Evolutionary conservation across 1,284 basidiomycete species (phyloP).

Genomic region (Pseudozyma thailandica): DNA sequence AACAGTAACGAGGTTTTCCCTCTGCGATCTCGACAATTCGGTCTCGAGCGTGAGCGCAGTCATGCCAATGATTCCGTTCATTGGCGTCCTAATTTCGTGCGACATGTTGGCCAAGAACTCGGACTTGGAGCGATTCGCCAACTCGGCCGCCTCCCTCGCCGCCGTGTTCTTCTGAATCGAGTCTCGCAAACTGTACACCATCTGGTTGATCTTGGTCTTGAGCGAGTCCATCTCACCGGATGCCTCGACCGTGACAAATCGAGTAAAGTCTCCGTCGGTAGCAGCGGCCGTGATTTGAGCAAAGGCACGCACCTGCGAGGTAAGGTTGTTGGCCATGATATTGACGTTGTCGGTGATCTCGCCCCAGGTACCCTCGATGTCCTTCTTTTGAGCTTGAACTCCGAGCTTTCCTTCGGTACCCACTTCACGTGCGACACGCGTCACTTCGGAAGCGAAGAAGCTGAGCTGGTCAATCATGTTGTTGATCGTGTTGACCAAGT

Average conservation of each 20-base stretch:
- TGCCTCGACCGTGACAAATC: slow-evolving; percentile 99
- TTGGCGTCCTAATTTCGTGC: slow-evolving; percentile 68
- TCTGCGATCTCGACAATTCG: slow-evolving; percentile 84
- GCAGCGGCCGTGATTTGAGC: slow-evolving; percentile 98
- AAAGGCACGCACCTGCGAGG: slow-evolving; percentile 98
- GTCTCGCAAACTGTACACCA: slow-evolving; percentile 97
- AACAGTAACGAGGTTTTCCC: slow-evolving; percentile 94
- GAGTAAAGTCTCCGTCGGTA: slow-evolving; percentile 97
- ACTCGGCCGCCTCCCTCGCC: slow-evolving; percentile 94
- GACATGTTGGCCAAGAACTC: slow-evolving; percentile 77
- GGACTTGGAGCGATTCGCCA: slow-evolving; percentile 90
- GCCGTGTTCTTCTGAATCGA: slow-evolving; percentile 99
- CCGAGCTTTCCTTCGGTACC: slow-evolving; percentile 96
- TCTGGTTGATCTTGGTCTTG: slow-evolving; percentile 99
- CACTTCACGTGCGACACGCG: slow-evolving; percentile 93
- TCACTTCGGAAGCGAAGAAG: slow-evolving; percentile 93
- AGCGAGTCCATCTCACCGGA: slow-evolving; percentile 99
- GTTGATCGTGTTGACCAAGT: slow-evolving; percentile 79
- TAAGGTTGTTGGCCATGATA: slow-evolving; percentile 79
- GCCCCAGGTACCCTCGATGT: slow-evolving; percentile 97
- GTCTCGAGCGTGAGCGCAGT: slow-evolving; percentile 96
- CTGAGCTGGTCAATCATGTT: slow-evolving; percentile 73
- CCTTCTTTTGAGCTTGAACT: slow-evolving; percentile 95
- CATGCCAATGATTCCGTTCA: slow-evolving; percentile 91
- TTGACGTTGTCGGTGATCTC: slow-evolving; percentile 87